Conservation (phyloP, 2,329 filamentous ascomycete species). For the Phaeophleospora eucalypticola region DNA sequence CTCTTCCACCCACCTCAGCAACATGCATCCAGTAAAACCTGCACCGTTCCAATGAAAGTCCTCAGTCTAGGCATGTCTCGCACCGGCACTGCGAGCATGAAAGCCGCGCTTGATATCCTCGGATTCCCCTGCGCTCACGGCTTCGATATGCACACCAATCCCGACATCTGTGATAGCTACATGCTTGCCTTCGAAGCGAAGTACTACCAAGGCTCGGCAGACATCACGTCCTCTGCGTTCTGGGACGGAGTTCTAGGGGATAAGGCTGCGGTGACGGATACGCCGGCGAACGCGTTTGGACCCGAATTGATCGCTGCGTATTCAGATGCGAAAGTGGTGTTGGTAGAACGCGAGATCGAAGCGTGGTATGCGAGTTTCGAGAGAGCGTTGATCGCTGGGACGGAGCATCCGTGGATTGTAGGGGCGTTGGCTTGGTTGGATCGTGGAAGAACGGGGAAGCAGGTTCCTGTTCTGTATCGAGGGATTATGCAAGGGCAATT, state of each 20-base stretch:
- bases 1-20: constrained; percentile 59
- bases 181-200: constrained; percentile 61
- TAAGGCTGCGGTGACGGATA: constrained; percentile 1
- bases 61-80: constrained; percentile 21
- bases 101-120: constrained; percentile 15
- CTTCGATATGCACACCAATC: constrained; percentile 41
- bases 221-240: neutral
- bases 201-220: too few relatives aligned
- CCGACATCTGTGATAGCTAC: constrained; percentile 62
- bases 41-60: constrained; percentile 38
- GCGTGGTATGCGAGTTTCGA: too few relatives aligned
- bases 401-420: too few relatives aligned
- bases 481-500: too few relatives aligned
- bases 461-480: too few relatives aligned
- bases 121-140: constrained; percentile 23
- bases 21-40: too few relatives aligned
- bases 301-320: constrained; percentile 32
- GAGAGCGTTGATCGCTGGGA: too few relatives aligned
- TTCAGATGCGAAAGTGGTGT: constrained; percentile 24
- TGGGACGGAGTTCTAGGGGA: constrained; percentile 2
- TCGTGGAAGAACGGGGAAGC: too few relatives aligned
- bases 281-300: constrained; percentile 6
- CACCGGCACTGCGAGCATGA: constrained; percentile 24
- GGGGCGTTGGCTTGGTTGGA: too few relatives aligned
- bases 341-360: constrained; percentile 19